phyloP scores from a whole-genome alignment of 163 green algal species.

The Volvox carteri region DNA sequence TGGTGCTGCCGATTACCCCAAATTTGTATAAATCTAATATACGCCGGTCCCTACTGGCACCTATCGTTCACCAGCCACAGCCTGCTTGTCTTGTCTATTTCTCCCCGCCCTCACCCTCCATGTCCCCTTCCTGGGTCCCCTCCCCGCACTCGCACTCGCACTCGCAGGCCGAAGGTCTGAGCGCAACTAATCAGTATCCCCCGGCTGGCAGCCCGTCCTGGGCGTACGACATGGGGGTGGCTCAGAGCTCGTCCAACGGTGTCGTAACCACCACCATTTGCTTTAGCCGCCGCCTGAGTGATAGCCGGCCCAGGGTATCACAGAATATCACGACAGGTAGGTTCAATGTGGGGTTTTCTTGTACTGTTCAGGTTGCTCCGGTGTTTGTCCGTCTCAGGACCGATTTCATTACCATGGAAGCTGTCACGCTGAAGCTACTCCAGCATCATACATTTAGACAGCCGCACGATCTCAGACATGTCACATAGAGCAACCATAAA shows the following conservation, averaged over 20 bases:
- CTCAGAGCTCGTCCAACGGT: background rate
- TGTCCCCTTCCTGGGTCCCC: background rate
- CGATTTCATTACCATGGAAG: too few relatives aligned
- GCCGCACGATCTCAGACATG: too few relatives aligned
- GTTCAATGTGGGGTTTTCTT: too few relatives aligned
- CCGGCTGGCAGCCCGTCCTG: background rate
- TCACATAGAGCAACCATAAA: too few relatives aligned
- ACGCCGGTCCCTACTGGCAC: background rate
- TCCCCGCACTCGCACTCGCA: background rate
- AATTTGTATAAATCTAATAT: background rate
- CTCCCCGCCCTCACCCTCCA: background rate
- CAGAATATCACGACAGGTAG: background rate
- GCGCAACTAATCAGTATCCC: background rate
- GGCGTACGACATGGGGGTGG: slow-evolving; percentile 40
- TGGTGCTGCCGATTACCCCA: background rate
- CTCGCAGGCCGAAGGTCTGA: background rate
- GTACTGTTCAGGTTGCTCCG: too few relatives aligned
- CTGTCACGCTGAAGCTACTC: too few relatives aligned
- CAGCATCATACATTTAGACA: too few relatives aligned
- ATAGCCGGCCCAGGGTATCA: background rate
- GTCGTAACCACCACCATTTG: slow-evolving; percentile 40
- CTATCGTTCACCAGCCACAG: background rate
- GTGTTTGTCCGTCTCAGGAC: too few relatives aligned
- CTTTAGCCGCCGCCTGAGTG: slow-evolving; percentile 42
- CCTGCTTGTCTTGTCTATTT: background rate